Base-by-base conservation (phyloP, 768 basidiomycete species). In the Phaffia australis region DNA sequence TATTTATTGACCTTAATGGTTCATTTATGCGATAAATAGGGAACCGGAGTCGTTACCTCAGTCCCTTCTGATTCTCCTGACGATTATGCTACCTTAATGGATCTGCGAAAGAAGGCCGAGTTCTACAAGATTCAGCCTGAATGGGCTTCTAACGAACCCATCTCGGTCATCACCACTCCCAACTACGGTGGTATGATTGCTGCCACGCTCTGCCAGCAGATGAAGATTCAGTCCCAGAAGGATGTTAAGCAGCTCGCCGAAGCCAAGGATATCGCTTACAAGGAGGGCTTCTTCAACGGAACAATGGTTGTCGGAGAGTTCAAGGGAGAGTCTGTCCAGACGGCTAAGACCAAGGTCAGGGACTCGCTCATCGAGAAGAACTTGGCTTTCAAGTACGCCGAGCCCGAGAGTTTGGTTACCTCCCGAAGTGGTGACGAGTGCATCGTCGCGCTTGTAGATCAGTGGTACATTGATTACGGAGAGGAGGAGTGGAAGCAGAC, bases 391-490 rank as follows among this genome's bases (percentile, higher is more conserved):
- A 81, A 88, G 66, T 99, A 99, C 75, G 91, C 93, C 14, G 94
- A 98, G 77, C 94, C 94, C 0, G 93, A 98, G 76, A 87, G 87
- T 64, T 75, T 89, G 71, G 87, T 97, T 73, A 83, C 92, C 72
- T 89, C 87, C 55, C 81, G 94, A 54, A 90, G 87, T 76, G 84
- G 83, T n/a, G 95, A 99, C 73, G 94, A 97, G 77, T 99, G 95
- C 79, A 88, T 97, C 23, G 91, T 99, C 66, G 93, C 94, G 3
- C 79, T 99, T 71, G 93, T 92, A 84, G 95, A 99, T 75, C 95
- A 99, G 77, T 99, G 94, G 93, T 99, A 98, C 77, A 78, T 98
- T 76, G 91, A 98, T 77, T 99, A 97, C 72, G 95, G 94, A 71
- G 91, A 97, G 79, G 76, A 83, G 0, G 74, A 76, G n/a, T 99